Conservation (phyloP, 2,329 filamentous ascomycete genomes). For the Fusarium sp. region DNA sequence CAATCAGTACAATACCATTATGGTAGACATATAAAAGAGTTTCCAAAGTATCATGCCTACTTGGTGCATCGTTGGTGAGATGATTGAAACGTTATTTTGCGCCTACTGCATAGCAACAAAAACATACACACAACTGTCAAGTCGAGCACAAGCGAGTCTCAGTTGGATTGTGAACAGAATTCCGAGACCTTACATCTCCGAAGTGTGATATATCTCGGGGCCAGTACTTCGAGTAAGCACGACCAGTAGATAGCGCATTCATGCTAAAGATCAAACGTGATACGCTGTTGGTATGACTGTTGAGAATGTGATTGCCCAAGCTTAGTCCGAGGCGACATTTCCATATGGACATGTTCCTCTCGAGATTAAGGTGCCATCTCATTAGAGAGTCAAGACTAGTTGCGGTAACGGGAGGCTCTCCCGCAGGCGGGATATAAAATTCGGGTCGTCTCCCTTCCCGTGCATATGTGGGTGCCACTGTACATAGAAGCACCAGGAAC, state of each 20-base stretch:
- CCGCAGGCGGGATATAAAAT: slow-evolving; percentile 34
- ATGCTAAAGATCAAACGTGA: slow-evolving; percentile 5
- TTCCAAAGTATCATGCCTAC: not conserved
- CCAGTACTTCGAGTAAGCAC: not conserved
- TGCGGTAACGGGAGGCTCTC: slow-evolving; percentile 33
- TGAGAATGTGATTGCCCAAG: not conserved
- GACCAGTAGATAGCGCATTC: slow-evolving; percentile 23
- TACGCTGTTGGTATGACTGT: slow-evolving; percentile 17
- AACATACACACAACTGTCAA: not conserved
- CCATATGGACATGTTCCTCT: not conserved
- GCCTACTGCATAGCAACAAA: not conserved
- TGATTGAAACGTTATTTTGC: not conserved
- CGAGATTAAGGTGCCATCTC: not conserved
- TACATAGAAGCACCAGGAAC: slow-evolving; percentile 34
- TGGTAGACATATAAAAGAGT: not conserved
- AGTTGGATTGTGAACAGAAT: not conserved
- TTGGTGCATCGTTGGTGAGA: not conserved
- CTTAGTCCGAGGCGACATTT: not conserved
- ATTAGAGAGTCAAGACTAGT: slow-evolving; percentile 13
- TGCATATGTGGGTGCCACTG: slow-evolving; percentile 41
- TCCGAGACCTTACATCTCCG: not conserved
- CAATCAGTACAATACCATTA: slow-evolving; percentile 19
- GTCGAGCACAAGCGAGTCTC: not conserved
- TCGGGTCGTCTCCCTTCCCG: slow-evolving; percentile 23
- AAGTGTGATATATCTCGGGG: not conserved